Base-by-base conservation (phyloP, 305 asterid genomes). In the Coffea humblotiana region DNA sequence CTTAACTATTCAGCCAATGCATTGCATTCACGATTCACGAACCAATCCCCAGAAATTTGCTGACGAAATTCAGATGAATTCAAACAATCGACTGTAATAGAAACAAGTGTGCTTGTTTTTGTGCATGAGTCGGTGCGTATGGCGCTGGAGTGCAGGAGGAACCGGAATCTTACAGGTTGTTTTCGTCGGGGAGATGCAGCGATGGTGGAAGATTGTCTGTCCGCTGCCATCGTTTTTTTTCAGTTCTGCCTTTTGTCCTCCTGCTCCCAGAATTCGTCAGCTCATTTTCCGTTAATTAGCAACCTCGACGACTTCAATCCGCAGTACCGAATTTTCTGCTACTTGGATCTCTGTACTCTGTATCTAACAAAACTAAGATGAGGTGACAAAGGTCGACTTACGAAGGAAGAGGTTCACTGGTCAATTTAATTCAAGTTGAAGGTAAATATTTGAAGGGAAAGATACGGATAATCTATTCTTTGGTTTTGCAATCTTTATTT, bases 101-200 rank as follows among this genome's bases (percentile, higher is more conserved):
- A 77, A 71, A 75, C 71, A 76, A 35, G 71, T 35, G 23, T 52
- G 74, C 48, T 47, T 48, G 43, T 37, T 37, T 37, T 37, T 4
- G 43, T 15, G 76, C 6, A 52, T 74, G 68, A 14, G 47, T 25
- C 48, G 14, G 71, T 6, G 60, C 21, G 27, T 35, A 61, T 37
- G 43, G 43, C 5, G 29, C 35, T 21, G 3, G 58, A 23, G 76
- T 35, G 66, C 5, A 37, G 43, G 43, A 37, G 43, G 52, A 21
- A 47, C 35, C 5, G 79, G 75, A 83, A 82, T 71, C 90, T 86
- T 79, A 94, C 97, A 94, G 77, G 83, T 85, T 84, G 77, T 88
- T 88, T 82, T 90, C 96, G 68, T 92, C 97, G 16, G 91, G 91
- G 88, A 78, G 91, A 88, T 80, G 89, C 88, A 79, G 82, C 87